Evolutionary conservation across 345 rosid genomes (phyloP).

Genomic region (Cardamine resedifolia): DNA sequence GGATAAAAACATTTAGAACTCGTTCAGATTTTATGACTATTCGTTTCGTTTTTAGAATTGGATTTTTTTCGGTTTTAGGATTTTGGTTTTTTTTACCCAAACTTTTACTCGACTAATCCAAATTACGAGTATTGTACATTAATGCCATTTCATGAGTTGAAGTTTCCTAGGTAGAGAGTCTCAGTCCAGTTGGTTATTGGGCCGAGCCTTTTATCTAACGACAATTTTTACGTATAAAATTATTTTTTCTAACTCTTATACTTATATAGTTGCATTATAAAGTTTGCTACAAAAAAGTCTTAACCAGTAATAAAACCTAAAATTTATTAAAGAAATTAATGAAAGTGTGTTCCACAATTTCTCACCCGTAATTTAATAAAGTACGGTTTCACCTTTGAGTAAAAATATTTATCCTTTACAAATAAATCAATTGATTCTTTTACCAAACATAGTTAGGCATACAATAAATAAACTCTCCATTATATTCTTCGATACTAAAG

Average conservation of each 20-base stretch:
- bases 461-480: not conserved
- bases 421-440: not conserved
- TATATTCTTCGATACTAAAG: not conserved
- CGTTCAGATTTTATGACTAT: too few relatives aligned
- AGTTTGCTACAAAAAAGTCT: not conserved
- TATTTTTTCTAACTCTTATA: not conserved
- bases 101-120: too few relatives aligned
- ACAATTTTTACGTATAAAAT: not conserved
- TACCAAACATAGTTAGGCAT: not conserved
- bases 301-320: not conserved
- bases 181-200: constrained; percentile 7
- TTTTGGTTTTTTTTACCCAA: too few relatives aligned
- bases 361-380: not conserved
- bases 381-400: not conserved
- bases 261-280: not conserved
- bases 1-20: too few relatives aligned
- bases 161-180: not conserved
- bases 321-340: not conserved
- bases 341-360: too few relatives aligned
- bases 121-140: not conserved
- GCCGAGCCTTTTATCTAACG: not conserved
- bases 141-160: not conserved
- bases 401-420: not conserved
- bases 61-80: too few relatives aligned
- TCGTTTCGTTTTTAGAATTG: too few relatives aligned